Evolutionary conservation across 2,329 filamentous ascomycete genomes (phyloP), one percentile per base, ranked within the genome.

Genomic region (Stenocarpella maydis): DNA sequence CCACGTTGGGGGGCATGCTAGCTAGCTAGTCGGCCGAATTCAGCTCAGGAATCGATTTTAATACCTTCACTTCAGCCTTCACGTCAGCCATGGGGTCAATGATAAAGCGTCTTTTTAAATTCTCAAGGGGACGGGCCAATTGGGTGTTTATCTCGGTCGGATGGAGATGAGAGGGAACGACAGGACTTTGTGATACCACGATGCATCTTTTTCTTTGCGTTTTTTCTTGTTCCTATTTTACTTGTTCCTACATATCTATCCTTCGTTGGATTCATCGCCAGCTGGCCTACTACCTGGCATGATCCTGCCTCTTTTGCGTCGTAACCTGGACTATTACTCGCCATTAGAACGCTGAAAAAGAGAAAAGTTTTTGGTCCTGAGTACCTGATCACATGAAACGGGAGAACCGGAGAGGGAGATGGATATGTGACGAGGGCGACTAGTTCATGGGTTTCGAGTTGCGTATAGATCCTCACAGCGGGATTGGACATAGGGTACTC

Each of bases 181-280:
- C 65, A 65, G 39, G 53, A 58, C 37, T 67, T 71, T 71, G 65
- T 69, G 70, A 71, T 71, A 71, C 70, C 67, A 71, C 67, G 63
- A 52, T 65, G 67, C 70, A 67, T 63, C 34, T 41, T 52, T 67
- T 52, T 52, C 60, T 37, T 41, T 37, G n/a, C n/a, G n/a, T n/a
- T 34, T 21, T 64, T 54, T n/a, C 37, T 24, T 63, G 14, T 49
- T 67, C 26, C 4, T 31, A 31, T 63, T 67, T 28, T 45, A 21
- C 58, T 69, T 69, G 61, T 47, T 37, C 49, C 58, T 19, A 15
- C 28, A n/a, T 31, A 49, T 55, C 41, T 58, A 49, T 49, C 37
- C 26, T 50, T 52, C 47, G n/a, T 67, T 49, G 49, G 26, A 47
- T 50, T 64, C 61, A 69, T 67, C 61, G 37, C 49, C 61, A 58